Evolutionary conservation across 805 yeast genomes (phyloP).

Genomic region (Saturnispora quitensis): DNA sequence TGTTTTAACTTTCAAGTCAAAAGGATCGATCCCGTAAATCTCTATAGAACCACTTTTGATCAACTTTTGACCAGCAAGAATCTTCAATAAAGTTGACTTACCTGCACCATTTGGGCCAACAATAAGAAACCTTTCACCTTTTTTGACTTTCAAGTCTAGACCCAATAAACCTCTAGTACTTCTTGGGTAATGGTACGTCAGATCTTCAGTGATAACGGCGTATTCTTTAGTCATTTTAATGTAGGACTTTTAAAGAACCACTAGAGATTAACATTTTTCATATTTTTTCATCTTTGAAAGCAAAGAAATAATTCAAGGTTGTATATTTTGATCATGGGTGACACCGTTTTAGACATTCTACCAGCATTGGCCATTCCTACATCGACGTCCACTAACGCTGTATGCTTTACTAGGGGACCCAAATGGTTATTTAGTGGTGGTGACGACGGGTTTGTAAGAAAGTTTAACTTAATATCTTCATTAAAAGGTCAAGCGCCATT

Average conservation of each 20-base stretch:
- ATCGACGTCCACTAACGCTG: constrained; percentile 64
- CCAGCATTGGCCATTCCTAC: constrained; percentile 89
- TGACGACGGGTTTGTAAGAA: constrained; percentile 87
- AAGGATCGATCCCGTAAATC: constrained; percentile 86
- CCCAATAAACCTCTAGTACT: constrained; percentile 56
- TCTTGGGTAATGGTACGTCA: constrained; percentile 61
- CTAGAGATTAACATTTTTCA: background rate
- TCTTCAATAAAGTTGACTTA: constrained; percentile 75
- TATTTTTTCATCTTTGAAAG: background rate
- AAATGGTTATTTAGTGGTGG: constrained; percentile 92
- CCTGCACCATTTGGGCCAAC: constrained; percentile 98
- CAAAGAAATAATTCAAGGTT: background rate
- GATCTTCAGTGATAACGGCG: constrained; percentile 51
- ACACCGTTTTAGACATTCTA: constrained; percentile 48
- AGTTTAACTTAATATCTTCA: constrained; percentile 77
- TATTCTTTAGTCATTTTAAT: background rate
- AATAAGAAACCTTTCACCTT: constrained; percentile 67
- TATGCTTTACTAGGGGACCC: constrained; percentile 71
- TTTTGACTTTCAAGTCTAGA: constrained; percentile 50
- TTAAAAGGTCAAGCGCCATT: constrained; percentile 80
- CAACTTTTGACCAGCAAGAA: constrained; percentile 86
- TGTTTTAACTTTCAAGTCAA: constrained; percentile 26
- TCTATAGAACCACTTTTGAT: constrained; percentile 60
- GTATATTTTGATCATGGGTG: background rate
- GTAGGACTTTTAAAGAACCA: constrained; percentile 26